Evolutionary conservation across 495 filamentous ascomycete genomes (phyloP).

Genomic region (Lindgomyces ingoldianus): DNA sequence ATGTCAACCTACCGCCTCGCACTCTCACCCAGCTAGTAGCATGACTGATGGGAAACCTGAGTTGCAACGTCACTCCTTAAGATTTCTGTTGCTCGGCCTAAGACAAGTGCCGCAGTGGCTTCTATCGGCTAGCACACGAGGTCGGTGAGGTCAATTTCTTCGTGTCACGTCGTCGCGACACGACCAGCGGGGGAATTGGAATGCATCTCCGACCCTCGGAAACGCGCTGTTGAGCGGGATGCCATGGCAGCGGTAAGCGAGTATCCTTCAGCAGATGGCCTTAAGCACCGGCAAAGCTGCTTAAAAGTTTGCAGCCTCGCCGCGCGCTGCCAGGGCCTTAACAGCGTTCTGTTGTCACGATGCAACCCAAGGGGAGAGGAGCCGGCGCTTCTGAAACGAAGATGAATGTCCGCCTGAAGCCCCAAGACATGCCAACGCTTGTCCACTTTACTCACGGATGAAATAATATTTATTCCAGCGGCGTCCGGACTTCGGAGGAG

Average conservation of each 20-base stretch:
- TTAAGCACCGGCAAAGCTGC: not conserved
- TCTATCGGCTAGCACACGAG: not conserved
- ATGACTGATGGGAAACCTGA: not conserved
- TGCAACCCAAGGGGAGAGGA: not conserved
- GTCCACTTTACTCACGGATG: not conserved
- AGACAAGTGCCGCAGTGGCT: conserved; percentile 1
- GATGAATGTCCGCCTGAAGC: not conserved
- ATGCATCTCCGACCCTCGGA: conserved; percentile 16
- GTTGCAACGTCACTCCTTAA: not conserved
- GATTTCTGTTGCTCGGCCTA: not conserved
- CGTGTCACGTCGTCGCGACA: conserved; percentile 7
- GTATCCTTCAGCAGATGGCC: not conserved
- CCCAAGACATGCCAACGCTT: conserved; percentile 11
- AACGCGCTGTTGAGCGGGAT: not conserved
- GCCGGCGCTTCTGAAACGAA: not conserved
- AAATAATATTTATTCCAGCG: conserved; percentile 1
- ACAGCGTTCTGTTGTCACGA: not conserved
- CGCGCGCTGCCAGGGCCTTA: not conserved
- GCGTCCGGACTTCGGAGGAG: conserved; percentile 22
- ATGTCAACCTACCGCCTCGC: not conserved
- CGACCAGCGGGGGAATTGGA: not conserved
- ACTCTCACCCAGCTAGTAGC: not conserved
- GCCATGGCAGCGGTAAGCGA: conserved; percentile 7
- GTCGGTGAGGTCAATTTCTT: conserved; percentile 2
- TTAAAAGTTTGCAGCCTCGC: not conserved